These are phyloP conservation scores for Cladophialophora chaetospira DNA, from an alignment of 2,329 filamentous ascomycete genomes.

Conservation along the genomic window DNA sequence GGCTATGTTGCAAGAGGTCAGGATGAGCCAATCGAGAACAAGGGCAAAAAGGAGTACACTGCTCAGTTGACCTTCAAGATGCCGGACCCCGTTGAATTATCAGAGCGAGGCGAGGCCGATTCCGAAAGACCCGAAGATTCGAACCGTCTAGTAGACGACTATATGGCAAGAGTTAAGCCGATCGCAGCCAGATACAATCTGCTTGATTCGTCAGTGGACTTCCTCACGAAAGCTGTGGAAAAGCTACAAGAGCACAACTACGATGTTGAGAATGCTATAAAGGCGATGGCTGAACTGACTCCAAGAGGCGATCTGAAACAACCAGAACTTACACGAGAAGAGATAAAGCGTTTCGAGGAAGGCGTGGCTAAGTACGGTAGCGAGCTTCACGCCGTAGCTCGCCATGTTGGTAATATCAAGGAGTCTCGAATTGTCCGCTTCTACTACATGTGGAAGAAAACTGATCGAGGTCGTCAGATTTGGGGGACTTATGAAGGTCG, in stretches of 20 bases:
- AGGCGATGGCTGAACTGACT: slow-evolving; percentile 68
- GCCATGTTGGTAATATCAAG: slow-evolving; percentile 76
- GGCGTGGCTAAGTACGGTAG: slow-evolving; percentile 88
- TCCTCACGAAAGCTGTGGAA: slow-evolving; percentile 79
- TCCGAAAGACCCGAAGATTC: slow-evolving; percentile 40
- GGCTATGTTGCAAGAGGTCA: slow-evolving; percentile 85
- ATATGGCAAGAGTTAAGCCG: slow-evolving; percentile 69
- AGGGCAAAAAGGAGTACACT: slow-evolving; percentile 73
- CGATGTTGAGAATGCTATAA: slow-evolving; percentile 69
- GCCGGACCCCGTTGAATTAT: slow-evolving; percentile 56
- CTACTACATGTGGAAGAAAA: slow-evolving; percentile 99
- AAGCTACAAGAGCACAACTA: slow-evolving; percentile 73
- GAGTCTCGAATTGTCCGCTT: slow-evolving; percentile 83
- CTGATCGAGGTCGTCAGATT: slow-evolving; percentile 76
- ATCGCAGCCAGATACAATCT: slow-evolving; percentile 70
- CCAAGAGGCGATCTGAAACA: slow-evolving; percentile 76
- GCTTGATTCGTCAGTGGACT: slow-evolving; percentile 76
- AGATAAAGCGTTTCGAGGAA: slow-evolving; percentile 89
- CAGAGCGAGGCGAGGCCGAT: slow-evolving; percentile 48
- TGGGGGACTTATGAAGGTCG: slow-evolving; percentile 88
- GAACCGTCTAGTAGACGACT: slow-evolving; percentile 69
- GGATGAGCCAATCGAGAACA: slow-evolving; percentile 62
- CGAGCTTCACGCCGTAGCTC: slow-evolving; percentile 78
- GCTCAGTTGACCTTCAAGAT: slow-evolving; percentile 78
- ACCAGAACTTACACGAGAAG: slow-evolving; percentile 73